These are phyloP conservation scores for Stentor roeselii DNA, from an alignment of 73 alveolate species.

Conservation along the genomic window DNA sequence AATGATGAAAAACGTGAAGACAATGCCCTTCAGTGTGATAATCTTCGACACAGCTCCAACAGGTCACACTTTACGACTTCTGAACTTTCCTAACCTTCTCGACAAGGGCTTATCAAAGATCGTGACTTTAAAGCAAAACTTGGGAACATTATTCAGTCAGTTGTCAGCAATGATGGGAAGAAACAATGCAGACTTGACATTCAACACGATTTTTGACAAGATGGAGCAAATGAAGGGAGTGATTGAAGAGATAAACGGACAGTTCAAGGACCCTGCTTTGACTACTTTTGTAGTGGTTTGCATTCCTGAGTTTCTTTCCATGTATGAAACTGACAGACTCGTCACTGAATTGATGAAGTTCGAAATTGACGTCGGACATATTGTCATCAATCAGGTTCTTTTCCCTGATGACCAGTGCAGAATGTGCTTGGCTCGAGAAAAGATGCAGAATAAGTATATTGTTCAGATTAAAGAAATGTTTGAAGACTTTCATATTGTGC, in stretches of 20 bases:
- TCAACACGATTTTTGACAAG: conserved; percentile 68
- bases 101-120: conserved; percentile 90
- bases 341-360: conserved; percentile 93
- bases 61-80: conserved; percentile 98
- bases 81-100: conserved; percentile 93
- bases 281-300: conserved; percentile 98
- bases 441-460: conserved; percentile 96
- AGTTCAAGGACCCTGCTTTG: conserved; percentile 78
- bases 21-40: conserved; percentile 77
- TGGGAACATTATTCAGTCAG: conserved; percentile 73
- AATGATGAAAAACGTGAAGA: conserved; percentile 74
- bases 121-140: conserved; percentile 79
- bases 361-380: conserved; percentile 93
- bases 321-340: conserved; percentile 98
- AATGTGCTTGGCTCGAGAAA: conserved; percentile 92
- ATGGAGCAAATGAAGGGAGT: conserved; percentile 81
- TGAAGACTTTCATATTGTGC: conserved; percentile 91
- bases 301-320: conserved; percentile 96
- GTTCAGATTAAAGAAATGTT: conserved; percentile 88
- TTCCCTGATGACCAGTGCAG: conserved; percentile 92
- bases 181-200: conserved; percentile 59
- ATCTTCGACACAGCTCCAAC: conserved; percentile 99
- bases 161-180: conserved; percentile 57
- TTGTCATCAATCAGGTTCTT: conserved; percentile 95
- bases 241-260: conserved; percentile 79